phyloP scores from a whole-genome alignment of 2,329 filamentous ascomycete species.

The Passalora sequoiae region DNA sequence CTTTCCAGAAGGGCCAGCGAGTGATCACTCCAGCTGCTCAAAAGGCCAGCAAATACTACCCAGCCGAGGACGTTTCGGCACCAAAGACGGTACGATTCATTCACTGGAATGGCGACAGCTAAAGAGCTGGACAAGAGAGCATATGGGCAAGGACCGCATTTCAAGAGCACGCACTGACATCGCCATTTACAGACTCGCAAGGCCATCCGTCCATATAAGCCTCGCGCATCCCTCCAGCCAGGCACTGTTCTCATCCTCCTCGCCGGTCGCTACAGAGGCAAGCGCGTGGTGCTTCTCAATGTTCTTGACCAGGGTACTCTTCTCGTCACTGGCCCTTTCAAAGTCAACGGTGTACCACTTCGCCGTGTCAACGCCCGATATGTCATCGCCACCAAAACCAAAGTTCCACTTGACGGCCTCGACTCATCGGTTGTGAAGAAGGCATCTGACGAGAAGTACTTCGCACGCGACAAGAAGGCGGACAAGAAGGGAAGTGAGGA shows the following conservation, averaged over 20 bases:
- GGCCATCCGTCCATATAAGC: slow-evolving; percentile 78
- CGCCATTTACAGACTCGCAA: slow-evolving; percentile 72
- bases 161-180: slow-evolving; percentile 16
- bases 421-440: slow-evolving; percentile 70
- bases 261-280: slow-evolving; percentile 98
- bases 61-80: slow-evolving; percentile 82
- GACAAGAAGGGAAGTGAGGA: slow-evolving; percentile 90
- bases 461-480: slow-evolving; percentile 88
- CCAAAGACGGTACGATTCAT: slow-evolving; percentile 84
- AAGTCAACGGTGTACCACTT: slow-evolving; percentile 98
- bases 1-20: slow-evolving; percentile 95
- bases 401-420: slow-evolving; percentile 77
- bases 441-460: slow-evolving; percentile 80
- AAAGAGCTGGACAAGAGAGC: slow-evolving; percentile 2
- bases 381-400: slow-evolving; percentile 84
- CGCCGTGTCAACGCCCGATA: slow-evolving; percentile 89
- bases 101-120: neutral
- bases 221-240: slow-evolving; percentile 83
- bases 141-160: slow-evolving; percentile 1
- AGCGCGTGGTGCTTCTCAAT: slow-evolving; percentile 99
- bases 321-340: slow-evolving; percentile 98
- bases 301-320: slow-evolving; percentile 94
- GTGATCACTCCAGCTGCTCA: slow-evolving; percentile 78
- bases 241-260: slow-evolving; percentile 98
- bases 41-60: slow-evolving; percentile 99